Percentiles rank a stretch among this genome's conserved stretches.
These are phyloP conservation scores for Rhodotorula sp. DNA, from an alignment of 1,284 basidiomycete species.

Conservation along the genomic window DNA sequence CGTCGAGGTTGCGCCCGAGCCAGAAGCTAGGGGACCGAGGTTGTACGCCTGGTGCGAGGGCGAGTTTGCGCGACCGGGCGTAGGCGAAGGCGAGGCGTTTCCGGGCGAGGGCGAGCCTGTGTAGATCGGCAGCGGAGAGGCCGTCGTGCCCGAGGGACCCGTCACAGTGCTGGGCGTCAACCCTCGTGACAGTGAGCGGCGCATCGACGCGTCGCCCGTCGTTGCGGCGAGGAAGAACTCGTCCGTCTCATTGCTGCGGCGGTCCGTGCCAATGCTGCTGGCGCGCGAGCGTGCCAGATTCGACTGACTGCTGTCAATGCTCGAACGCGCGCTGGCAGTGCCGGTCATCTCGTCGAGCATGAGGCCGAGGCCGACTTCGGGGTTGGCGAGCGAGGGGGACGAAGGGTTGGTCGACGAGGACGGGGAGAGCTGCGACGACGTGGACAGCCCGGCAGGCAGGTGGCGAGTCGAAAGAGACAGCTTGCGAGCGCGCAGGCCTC, in stretches of 20 bases:
- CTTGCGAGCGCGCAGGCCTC: slow-evolving; percentile 18
- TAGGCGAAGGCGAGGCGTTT: slow-evolving; percentile 2
- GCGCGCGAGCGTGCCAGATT: not conserved
- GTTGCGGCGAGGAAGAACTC: slow-evolving; percentile 17
- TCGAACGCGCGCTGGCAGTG: not conserved
- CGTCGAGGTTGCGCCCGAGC: slow-evolving; percentile 1
- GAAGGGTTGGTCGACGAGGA: not conserved
- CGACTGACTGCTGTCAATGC: slow-evolving; percentile 8
- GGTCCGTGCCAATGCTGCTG: not conserved
- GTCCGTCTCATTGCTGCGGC: slow-evolving; percentile 9
- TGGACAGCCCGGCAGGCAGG: not conserved
- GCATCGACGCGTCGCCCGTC: not conserved
- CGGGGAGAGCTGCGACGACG: slow-evolving; percentile 5
- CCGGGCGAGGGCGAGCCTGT: slow-evolving; percentile 25
- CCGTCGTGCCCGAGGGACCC: slow-evolving; percentile 6
- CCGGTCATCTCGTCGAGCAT: slow-evolving; percentile 27
- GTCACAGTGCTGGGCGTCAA: slow-evolving; percentile 25
- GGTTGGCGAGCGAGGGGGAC: not conserved
- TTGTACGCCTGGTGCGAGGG: slow-evolving; percentile 22
- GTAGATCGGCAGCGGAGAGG: slow-evolving; percentile 26
- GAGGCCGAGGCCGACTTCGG: slow-evolving; percentile 29
- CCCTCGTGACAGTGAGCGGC: slow-evolving; percentile 6
- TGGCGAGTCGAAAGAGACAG: slow-evolving; percentile 11
- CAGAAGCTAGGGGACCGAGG: not conserved
- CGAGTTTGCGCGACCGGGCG: slow-evolving; percentile 8